These are phyloP conservation scores for Fusarium drepaniforme DNA, from an alignment of 2,329 filamentous ascomycete genomes.

Conservation along the genomic window DNA sequence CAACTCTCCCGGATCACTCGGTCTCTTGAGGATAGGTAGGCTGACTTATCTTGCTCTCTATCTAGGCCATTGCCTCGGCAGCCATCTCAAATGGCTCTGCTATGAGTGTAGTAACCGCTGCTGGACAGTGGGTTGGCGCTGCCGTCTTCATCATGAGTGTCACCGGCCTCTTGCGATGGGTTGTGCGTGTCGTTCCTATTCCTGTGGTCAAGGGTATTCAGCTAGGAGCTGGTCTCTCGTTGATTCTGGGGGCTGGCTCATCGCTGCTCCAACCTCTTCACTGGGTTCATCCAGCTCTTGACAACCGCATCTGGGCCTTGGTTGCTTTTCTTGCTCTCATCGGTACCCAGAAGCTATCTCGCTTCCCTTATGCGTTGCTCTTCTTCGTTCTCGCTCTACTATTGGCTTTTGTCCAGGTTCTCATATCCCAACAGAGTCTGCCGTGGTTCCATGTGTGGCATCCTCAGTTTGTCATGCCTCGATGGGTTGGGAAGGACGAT, in stretches of 20 bases:
- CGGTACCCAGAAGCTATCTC: slow-evolving; percentile 72
- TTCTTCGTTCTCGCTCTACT: slow-evolving; percentile 77
- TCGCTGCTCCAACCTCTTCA: slow-evolving; percentile 75
- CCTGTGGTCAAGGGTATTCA: slow-evolving; percentile 96
- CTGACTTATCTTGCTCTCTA: neutral
- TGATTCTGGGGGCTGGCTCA: slow-evolving; percentile 82
- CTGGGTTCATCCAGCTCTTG: slow-evolving; percentile 77
- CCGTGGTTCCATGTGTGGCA: slow-evolving; percentile 71
- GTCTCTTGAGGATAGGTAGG: neutral
- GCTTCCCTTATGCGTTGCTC: slow-evolving; percentile 82
- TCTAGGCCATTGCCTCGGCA: slow-evolving; percentile 85
- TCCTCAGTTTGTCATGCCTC: slow-evolving; percentile 59
- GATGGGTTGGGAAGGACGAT: slow-evolving; percentile 46
- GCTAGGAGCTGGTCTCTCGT: slow-evolving; percentile 87
- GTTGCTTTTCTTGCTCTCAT: slow-evolving; percentile 79
- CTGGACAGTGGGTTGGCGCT: slow-evolving; percentile 78
- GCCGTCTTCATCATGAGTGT: slow-evolving; percentile 82
- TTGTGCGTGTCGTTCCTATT: slow-evolving; percentile 81
- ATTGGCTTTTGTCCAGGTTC: slow-evolving; percentile 65
- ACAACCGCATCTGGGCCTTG: slow-evolving; percentile 85
- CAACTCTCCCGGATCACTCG: neutral
- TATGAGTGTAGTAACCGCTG: slow-evolving; percentile 78
- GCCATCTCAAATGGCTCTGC: slow-evolving; percentile 74
- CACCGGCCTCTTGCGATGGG: slow-evolving; percentile 82
- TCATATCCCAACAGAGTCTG: slow-evolving; percentile 50